Evolutionary conservation across 345 rosid genomes (phyloP).

Genomic region (Crucihimalaya himalaica): DNA sequence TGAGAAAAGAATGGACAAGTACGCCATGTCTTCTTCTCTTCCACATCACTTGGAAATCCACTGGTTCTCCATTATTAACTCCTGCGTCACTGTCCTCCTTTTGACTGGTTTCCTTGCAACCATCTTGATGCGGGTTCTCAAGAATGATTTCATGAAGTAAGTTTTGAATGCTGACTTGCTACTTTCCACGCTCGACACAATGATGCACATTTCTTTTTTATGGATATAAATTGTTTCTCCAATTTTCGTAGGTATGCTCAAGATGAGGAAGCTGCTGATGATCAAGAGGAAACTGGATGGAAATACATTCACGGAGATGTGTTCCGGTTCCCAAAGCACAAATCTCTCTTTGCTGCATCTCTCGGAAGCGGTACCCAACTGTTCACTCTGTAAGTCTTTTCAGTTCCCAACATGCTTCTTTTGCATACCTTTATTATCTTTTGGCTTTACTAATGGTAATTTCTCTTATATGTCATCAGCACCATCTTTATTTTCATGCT

Average conservation of each 20-base stretch:
- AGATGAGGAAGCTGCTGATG: conserved; percentile 90
- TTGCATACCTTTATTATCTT: background rate
- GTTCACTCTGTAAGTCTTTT: conserved; percentile 70
- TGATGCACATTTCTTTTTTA: background rate
- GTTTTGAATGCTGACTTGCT: conserved; percentile 22
- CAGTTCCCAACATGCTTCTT: background rate
- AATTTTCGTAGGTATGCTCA: conserved; percentile 59
- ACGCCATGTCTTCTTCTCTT: conserved; percentile 77
- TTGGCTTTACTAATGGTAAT: background rate
- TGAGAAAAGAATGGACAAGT: conserved; percentile 91
- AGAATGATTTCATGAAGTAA: conserved; percentile 92
- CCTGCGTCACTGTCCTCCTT: conserved; percentile 89
- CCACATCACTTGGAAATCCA: conserved; percentile 93
- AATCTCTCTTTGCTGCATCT: conserved; percentile 75
- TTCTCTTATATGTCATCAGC: conserved; percentile 39
- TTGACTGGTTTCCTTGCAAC: conserved; percentile 93
- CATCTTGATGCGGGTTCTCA: conserved; percentile 84
- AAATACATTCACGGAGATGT: conserved; percentile 88
- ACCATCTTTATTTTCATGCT: conserved; percentile 80
- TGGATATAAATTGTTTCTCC: background rate
- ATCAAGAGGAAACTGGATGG: conserved; percentile 93
- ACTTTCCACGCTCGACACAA: background rate
- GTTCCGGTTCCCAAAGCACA: conserved; percentile 69
- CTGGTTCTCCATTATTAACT: conserved; percentile 90
- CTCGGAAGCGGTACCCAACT: conserved; percentile 82